phyloP scores from a whole-genome alignment of 306 rosid species.

The Vigna trinervia region DNA sequence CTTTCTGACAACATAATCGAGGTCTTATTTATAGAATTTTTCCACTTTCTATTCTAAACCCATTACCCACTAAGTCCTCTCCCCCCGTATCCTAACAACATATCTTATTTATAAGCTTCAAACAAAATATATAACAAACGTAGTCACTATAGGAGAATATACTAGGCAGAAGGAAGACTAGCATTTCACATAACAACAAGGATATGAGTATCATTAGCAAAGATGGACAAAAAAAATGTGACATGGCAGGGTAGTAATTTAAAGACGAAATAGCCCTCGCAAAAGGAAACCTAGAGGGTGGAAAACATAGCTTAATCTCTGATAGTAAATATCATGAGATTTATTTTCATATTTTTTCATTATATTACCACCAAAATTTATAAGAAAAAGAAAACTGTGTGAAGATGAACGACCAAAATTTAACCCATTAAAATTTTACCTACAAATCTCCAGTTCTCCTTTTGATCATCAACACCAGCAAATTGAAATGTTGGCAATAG shows the following conservation, averaged over 20 bases:
- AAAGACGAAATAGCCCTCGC: background rate
- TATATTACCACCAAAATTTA: conserved; percentile 1
- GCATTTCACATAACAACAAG: conserved; percentile 1
- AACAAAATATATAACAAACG: conserved; percentile 29
- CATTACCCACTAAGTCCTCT: no score
- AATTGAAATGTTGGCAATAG: conserved; percentile 88
- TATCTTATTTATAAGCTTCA: conserved; percentile 19
- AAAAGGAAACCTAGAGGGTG: conserved; percentile 5
- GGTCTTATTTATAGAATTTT: no score
- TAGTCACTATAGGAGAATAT: background rate
- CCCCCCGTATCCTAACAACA: no score
- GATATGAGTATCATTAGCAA: background rate
- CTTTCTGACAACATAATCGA: no score
- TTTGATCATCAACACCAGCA: conserved; percentile 88
- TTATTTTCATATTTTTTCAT: conserved; percentile 3
- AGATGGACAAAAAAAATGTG: background rate
- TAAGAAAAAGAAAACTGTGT: background rate
- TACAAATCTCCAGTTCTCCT: conserved; percentile 75
- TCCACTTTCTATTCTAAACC: no score
- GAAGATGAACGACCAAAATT: conserved; percentile 10
- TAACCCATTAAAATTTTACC: conserved; percentile 61
- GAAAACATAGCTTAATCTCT: conserved; percentile 17
- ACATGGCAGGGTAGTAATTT: background rate
- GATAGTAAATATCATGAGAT: conserved; percentile 23
- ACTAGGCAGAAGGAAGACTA: conserved; percentile 9